phyloP scores from a whole-genome alignment of 1,284 basidiomycete genomes.

The Earliella scabrosa region DNA sequence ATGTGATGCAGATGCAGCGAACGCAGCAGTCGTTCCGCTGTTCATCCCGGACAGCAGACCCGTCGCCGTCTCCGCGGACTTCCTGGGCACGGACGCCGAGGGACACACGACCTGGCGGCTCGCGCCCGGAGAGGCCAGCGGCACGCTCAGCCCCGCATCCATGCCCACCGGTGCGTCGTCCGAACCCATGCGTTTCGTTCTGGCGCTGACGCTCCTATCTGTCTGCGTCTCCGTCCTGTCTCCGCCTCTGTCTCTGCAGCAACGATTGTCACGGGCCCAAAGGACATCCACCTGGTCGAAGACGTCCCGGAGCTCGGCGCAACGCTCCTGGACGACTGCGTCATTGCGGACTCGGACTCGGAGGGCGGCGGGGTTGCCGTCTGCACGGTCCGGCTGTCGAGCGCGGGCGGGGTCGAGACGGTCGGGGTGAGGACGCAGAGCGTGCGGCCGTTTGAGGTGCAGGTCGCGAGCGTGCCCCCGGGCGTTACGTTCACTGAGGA shows the following conservation, averaged over 20 bases:
- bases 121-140: conserved; percentile 40
- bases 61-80: conserved; percentile 43
- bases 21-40: conserved; percentile 30
- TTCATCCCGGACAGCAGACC: conserved; percentile 49
- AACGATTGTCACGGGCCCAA: conserved; percentile 32
- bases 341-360: too few relatives aligned
- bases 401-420: conserved; percentile 8
- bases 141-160: conserved; percentile 31
- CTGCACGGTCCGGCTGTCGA: conserved; percentile 23
- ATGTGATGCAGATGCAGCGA: conserved; percentile 23
- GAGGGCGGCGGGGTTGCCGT: conserved; percentile 22
- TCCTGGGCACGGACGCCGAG: conserved; percentile 41
- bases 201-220: too few relatives aligned
- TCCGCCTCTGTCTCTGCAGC: conserved; percentile 23
- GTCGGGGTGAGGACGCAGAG: conserved; percentile 16
- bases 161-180: conserved; percentile 41
- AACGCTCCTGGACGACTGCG: conserved; percentile 26
- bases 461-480: conserved; percentile 19
- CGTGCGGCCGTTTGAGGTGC: conserved; percentile 26
- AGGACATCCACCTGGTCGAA: conserved; percentile 25
- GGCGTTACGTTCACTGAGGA: too few relatives aligned
- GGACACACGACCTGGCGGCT: conserved; percentile 48
- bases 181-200: too few relatives aligned
- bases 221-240: too few relatives aligned
- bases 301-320: conserved; percentile 14